Evolutionary conservation across 768 basidiomycete genomes (phyloP).

Genomic region (Boletus reticulatus): DNA sequence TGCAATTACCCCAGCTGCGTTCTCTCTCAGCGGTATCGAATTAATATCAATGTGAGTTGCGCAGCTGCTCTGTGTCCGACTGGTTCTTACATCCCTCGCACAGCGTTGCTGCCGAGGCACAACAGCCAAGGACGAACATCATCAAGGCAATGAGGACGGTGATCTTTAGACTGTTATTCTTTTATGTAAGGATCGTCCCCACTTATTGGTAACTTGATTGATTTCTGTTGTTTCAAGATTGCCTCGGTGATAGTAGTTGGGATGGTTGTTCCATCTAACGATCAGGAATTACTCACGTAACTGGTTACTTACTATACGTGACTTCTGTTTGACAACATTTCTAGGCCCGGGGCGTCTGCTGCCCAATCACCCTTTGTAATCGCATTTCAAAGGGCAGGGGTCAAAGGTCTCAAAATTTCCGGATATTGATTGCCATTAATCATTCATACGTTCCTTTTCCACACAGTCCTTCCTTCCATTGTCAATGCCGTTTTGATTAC

Average conservation of each 20-base stretch:
- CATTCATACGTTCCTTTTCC: not conserved
- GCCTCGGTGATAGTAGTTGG: conserved; percentile 52
- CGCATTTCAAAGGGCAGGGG: conserved; percentile 69
- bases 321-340: not conserved
- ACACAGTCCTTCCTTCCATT: conserved; percentile 55
- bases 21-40: conserved; percentile 79
- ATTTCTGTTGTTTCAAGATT: conserved; percentile 13
- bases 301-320: conserved; percentile 1
- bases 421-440: conserved; percentile 5
- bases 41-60: conserved; percentile 59
- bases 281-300: conserved; percentile 46
- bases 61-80: conserved; percentile 14
- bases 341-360: conserved; percentile 36
- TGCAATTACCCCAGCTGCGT: conserved; percentile 39
- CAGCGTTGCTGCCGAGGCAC: conserved; percentile 74
- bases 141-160: conserved; percentile 73
- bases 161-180: conserved; percentile 67
- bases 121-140: conserved; percentile 77
- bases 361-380: conserved; percentile 83
- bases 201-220: not conserved
- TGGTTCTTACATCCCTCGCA: conserved; percentile 6
- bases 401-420: conserved; percentile 44
- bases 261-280: conserved; percentile 74
- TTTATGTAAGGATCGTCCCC: conserved; percentile 11
- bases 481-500: conserved; percentile 74